Evolutionary conservation across 306 rosid genomes (phyloP), one percentile per base, ranked within the genome.

Genomic region (Sechiopsis laciniata): DNA sequence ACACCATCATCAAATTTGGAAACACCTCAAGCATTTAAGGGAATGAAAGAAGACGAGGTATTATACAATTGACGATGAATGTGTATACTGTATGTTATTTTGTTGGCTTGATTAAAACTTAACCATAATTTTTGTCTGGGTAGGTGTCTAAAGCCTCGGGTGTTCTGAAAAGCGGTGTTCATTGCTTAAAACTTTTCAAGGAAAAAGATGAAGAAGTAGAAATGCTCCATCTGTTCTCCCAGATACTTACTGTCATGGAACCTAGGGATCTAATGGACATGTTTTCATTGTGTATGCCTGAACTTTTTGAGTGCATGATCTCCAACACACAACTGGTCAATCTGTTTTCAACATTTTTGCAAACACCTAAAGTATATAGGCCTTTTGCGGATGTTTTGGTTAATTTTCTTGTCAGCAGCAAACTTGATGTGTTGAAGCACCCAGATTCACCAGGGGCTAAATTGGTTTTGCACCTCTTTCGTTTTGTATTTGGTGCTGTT

Each of bases 41-140:
- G 99, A 80, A 85, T 95, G 99, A 83, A 95, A 87, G 99, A 95
- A 83, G 99, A 95, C 73, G 99, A 95, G 99, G 99, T 95, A 87
- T 71, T 53, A 14, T 48, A 37, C 58, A 62, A 51, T 40, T 35
- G 52, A 45, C 4, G 19, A 52, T 54, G 29, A 14, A 61, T 60
- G 65, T 58, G 48, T n/a, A n/a, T n/a, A n/a, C n/a, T n/a, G n/a
- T n/a, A n/a, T 42, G 24, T 48, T 53, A 64, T 32, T 77, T 80
- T 75, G 62, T 22, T 48, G 61, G 71, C 22, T 20, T 76, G 74
- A 76, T 52, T 65, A 59, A 52, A 40, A 58, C 83, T 75, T 78
- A 71, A 80, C 82, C 73, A 73, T 32, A 29, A 13, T 60, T 56
- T 83, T 84, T 71, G 77, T 66, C 81, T 84, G 77, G 72, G 55